Conservation (phyloP, 2,329 filamentous ascomycete species). For the Chaetoscypha palmicola region DNA sequence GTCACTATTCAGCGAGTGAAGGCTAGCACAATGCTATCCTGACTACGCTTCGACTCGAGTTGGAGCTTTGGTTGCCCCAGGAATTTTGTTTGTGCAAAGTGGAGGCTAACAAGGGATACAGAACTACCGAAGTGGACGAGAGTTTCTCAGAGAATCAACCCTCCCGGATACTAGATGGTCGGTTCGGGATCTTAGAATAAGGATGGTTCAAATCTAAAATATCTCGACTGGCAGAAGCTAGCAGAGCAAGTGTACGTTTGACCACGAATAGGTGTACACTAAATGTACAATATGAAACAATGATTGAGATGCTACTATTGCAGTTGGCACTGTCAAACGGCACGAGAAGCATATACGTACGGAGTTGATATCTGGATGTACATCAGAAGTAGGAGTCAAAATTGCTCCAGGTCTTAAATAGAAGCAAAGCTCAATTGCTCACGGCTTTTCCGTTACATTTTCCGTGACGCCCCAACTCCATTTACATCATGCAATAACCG, state of each 20-base stretch:
- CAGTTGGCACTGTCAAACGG: neutral
- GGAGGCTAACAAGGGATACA: too few species aligned
- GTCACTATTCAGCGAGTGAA: too few species aligned
- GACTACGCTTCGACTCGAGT: too few species aligned
- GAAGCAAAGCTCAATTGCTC: slow-evolving; percentile 4
- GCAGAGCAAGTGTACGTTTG: too few species aligned
- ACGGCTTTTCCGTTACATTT: slow-evolving; percentile 14
- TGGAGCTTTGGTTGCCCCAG: too few species aligned
- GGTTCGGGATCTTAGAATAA: too few species aligned
- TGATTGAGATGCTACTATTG: too few species aligned
- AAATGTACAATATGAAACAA: slow-evolving; percentile 1
- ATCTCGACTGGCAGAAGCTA: too few species aligned
- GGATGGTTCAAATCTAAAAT: too few species aligned
- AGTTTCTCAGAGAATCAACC: slow-evolving; percentile 88
- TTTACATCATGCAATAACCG: slow-evolving; percentile 8
- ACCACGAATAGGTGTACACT: too few species aligned
- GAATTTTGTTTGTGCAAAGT: too few species aligned
- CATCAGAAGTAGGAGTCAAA: slow-evolving; percentile 2
- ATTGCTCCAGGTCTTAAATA: neutral
- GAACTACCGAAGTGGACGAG: slow-evolving; percentile 90
- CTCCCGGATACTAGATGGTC: slow-evolving; percentile 68
- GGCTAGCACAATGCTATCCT: too few species aligned
- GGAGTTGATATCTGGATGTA: slow-evolving; percentile 1
- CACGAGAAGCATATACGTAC: neutral
- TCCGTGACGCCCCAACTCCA: slow-evolving; percentile 17